Base-by-base conservation (phyloP, 495 filamentous ascomycete species). In the Chaetomidium leptoderma region DNA sequence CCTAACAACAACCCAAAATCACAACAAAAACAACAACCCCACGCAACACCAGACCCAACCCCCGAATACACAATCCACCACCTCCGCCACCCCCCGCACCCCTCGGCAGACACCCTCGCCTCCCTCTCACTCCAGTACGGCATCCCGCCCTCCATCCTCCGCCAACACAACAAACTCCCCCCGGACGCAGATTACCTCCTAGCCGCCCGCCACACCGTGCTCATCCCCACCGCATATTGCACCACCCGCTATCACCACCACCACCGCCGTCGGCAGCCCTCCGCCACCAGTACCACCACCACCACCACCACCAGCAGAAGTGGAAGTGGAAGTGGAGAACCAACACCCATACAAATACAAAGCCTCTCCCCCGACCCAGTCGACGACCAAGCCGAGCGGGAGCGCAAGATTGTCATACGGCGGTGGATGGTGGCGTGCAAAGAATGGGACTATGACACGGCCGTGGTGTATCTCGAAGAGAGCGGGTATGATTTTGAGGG, bases 341-440 rank as follows among this genome's bases (percentile, higher is more conserved):
- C 3, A 81, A 81, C 21, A 74, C 83, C n/a, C n/a, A n/a, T n/a
- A n/a, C n/a, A n/a, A n/a, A n/a, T n/a, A n/a, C n/a, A n/a, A 6
- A 83, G 79, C 55, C 69, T 90, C 10, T 87, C 83, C 16, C 82
- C 86, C 2, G 69, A 79, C 7, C 87, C 86, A 0, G 65, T 85
- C 8, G 87, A 87, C 40, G 83, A 83, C 26, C 86, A 88, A 53
- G 86, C 84, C 30, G 84, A 88, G 62, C 84, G 86, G 63, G 73
- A 74, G 26, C 78, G 81, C 37, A 88, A 86, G 68, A 73, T 72
- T 13, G 84, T 83, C 62, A 76, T 90, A 33, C 78, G 88, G 39
- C 74, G 83, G 53, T 91, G 78, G 77, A 88, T 88, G 87, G 79
- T 88, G 14, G 74, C 76, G 1, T 85, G 80, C 67, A 89, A 89